Conservation (phyloP, 1,284 basidiomycete species). For the Ustilago curta region DNA sequence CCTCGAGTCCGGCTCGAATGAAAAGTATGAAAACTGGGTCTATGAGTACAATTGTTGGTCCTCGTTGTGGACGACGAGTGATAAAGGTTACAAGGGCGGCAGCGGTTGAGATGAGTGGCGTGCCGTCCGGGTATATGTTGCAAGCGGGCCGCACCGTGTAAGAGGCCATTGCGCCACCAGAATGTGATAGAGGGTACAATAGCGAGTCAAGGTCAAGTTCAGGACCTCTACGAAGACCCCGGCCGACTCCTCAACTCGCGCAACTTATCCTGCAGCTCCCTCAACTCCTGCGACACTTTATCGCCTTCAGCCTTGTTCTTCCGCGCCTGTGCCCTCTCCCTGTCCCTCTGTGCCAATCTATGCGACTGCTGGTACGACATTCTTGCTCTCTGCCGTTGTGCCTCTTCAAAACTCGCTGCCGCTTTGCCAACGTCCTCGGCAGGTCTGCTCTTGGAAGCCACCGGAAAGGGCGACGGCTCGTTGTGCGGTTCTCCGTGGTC, state of each 20-base stretch:
- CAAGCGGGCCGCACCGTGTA: background rate
- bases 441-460: constrained; percentile 1
- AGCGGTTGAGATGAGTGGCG: background rate
- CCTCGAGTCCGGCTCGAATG: background rate
- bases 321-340: constrained; percentile 24
- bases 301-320: constrained; percentile 27
- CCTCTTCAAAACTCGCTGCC: constrained; percentile 38
- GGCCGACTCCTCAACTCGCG: constrained; percentile 28
- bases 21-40: background rate
- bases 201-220: no score
- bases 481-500: constrained; percentile 58
- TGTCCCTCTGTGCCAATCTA: constrained; percentile 39
- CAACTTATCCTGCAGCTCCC: constrained; percentile 49
- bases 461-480: constrained; percentile 50
- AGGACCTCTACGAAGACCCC: background rate
- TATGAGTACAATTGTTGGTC: constrained; percentile 19
- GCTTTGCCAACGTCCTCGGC: background rate
- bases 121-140: constrained; percentile 7
- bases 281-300: constrained; percentile 39
- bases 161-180: background rate
- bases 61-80: background rate
- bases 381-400: constrained; percentile 34
- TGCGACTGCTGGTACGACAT: constrained; percentile 46
- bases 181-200: background rate
- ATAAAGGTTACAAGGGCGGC: constrained; percentile 9